Base-by-base conservation (phyloP, 768 basidiomycete genomes). In the Gymnopilus junonius region DNA sequence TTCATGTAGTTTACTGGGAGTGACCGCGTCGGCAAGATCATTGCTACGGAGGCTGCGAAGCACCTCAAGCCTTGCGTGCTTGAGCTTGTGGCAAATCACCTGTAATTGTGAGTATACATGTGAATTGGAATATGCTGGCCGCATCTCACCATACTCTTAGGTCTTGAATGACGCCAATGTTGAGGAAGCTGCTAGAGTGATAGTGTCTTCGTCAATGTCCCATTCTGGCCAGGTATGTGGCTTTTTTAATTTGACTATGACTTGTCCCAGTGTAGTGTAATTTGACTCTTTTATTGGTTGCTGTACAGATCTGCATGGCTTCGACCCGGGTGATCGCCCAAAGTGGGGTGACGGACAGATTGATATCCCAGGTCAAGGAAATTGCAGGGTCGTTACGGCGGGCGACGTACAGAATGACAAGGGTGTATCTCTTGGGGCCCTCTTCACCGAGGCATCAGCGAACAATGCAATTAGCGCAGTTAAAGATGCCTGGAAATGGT, bases 281-380 rank as follows among this genome's bases (percentile, higher is more conserved):
- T 15, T 11, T 8, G 12, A 15, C 2, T 17, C 6, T 4, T 15
- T 7, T 5, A 20, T 8, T 20, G 29, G 15, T 37, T 46, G n/a
- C n/a, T n/a, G n/a, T 29, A 25, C 46, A 87, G 73, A 77, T 86
- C 43, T 87, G 85, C 73, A 85, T 87, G 83, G 84, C 85, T 1
- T 82, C 84, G 8, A 84, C 85, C 66, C 82, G 85, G 7, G 80
- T 86, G n/a, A 83, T 87, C 45, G 82, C 81, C 32, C 83, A 85
- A 64, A 72, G 78, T 17, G 74, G 70, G 8, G 73, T 80, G 12
- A 76, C 81, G 10, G 71, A 77, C 0, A 59, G 59, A 1, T 75
- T 86, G 12, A 69, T 80, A 12, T 58, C 69, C 3, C 66, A 76
- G 10, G 69, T 87, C 15, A 72, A 72, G 35, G 58, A 65, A 2